Evolutionary conservation across 208 protist species (phyloP).

Genomic region (Vickermania spadyakhi): DNA sequence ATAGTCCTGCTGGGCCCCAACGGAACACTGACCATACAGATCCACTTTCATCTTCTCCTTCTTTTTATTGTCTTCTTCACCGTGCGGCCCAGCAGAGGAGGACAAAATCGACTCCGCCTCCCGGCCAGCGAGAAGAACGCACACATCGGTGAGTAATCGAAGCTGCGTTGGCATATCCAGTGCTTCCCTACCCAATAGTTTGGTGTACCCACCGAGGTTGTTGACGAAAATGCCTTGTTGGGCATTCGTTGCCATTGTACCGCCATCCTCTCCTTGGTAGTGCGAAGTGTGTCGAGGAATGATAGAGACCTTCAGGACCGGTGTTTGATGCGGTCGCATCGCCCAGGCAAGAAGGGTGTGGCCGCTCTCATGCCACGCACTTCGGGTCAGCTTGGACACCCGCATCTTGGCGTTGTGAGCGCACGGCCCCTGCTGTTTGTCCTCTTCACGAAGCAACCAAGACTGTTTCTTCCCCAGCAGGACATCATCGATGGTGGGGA

Average conservation of each 20-base stretch:
- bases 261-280: background rate
- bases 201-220: constrained; percentile 60
- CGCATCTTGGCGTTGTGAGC: constrained; percentile 46
- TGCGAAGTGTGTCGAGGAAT: constrained; percentile 51
- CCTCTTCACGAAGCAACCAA: too few relatives aligned
- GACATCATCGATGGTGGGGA: constrained; percentile 81
- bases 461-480: constrained; percentile 81
- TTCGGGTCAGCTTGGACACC: constrained; percentile 32
- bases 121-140: constrained; percentile 92
- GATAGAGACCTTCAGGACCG: constrained; percentile 96
- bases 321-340: constrained; percentile 77
- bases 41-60: too few relatives aligned
- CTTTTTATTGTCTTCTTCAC: background rate
- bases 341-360: constrained; percentile 91
- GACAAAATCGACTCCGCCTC: constrained; percentile 90
- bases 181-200: constrained; percentile 71
- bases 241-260: background rate
- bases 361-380: constrained; percentile 94
- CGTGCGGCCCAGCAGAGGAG: background rate
- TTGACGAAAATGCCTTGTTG: constrained; percentile 22
- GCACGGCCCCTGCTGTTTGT: background rate
- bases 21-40: constrained; percentile 80
- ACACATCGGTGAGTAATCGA: constrained; percentile 88
- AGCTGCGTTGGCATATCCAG: constrained; percentile 82
- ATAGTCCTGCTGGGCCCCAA: constrained; percentile 87